These are phyloP conservation scores for Euphorbia lathyris DNA, from an alignment of 345 rosid species.

Conservation along the genomic window DNA sequence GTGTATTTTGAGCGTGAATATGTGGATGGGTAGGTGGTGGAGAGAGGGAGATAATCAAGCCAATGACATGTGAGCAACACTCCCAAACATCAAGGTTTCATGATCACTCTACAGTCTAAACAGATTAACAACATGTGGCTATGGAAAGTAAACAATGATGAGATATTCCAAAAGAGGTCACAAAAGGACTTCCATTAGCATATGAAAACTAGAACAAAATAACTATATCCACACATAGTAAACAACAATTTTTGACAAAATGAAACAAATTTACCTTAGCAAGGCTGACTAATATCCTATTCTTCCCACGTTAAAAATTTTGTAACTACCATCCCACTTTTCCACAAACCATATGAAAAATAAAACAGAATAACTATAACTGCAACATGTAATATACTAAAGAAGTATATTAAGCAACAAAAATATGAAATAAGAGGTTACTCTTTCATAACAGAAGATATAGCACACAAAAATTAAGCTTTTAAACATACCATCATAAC, in stretches of 20 bases:
- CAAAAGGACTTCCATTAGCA: not conserved
- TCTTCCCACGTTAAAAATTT: not conserved
- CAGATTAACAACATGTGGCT: constrained; percentile 5
- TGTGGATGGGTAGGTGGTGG: too few species aligned
- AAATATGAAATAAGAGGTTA: not conserved
- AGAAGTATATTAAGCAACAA: not conserved
- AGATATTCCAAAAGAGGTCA: not conserved
- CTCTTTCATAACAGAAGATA: not conserved
- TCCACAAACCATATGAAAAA: not conserved
- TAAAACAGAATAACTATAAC: not conserved
- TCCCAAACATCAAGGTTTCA: not conserved
- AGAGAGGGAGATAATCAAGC: too few species aligned
- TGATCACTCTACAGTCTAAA: not conserved
- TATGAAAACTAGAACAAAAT: too few species aligned
- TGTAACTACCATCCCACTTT: constrained; percentile 2
- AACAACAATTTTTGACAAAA: not conserved
- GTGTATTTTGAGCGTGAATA: not conserved
- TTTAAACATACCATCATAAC: constrained; percentile 63
- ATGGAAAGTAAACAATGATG: not conserved
- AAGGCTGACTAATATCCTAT: not conserved
- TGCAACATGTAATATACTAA: not conserved
- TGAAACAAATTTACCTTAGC: not conserved
- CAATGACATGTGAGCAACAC: not conserved
- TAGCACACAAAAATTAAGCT: constrained; percentile 5
- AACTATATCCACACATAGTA: too few species aligned